Percentiles rank a stretch among this genome's conserved stretches.
Evolutionary conservation across 331 rosid species (phyloP).

Genomic region (Dryas integrifolia): DNA sequence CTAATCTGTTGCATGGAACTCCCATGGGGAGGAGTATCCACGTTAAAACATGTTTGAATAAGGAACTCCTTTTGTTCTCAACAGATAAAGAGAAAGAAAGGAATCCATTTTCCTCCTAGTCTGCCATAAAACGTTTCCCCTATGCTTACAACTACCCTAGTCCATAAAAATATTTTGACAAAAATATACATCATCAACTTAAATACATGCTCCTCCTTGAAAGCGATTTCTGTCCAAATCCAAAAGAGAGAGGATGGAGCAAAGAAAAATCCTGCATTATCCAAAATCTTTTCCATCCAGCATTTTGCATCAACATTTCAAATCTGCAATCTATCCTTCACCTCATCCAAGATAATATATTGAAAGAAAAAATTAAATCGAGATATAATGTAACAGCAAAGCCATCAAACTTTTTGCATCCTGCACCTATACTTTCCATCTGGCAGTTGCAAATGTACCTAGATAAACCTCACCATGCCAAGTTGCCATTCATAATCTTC

Average conservation of each 20-base stretch:
- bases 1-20: not conserved
- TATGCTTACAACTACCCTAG: not conserved
- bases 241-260: not conserved
- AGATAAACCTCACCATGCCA: not conserved
- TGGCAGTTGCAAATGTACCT: not conserved
- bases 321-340: not conserved
- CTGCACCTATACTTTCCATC: not conserved
- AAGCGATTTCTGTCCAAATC: no score
- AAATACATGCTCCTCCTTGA: not conserved
- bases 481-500: not conserved
- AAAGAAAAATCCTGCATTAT: not conserved
- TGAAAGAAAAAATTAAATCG: not conserved
- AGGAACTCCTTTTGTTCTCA: no score
- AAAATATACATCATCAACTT: not conserved
- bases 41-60: not conserved
- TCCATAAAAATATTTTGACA: not conserved
- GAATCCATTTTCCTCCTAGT: not conserved
- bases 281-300: not conserved
- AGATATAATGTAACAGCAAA: not conserved
- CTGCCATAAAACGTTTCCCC: not conserved
- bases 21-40: not conserved
- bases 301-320: constrained; percentile 1
- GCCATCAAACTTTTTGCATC: not conserved
- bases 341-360: not conserved
- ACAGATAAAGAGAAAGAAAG: no score